Evolutionary conservation across 768 basidiomycete genomes (phyloP), one percentile per base, ranked within the genome.

Genomic region (Amanita jacksonii): DNA sequence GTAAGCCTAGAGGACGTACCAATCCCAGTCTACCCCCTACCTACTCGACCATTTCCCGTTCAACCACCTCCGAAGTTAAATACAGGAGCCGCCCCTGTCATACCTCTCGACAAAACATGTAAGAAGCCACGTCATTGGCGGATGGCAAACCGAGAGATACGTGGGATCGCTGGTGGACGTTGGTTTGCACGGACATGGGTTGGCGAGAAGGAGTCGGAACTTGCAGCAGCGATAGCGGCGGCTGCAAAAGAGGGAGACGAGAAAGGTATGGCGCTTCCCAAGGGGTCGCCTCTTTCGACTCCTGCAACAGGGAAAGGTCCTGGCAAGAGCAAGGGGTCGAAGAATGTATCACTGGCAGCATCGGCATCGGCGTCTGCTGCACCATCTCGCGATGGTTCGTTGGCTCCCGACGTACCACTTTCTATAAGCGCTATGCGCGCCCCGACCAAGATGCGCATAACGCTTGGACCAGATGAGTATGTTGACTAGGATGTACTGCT

Each of bases 141-240:
- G 30, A 55, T 72, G 32, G 85, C 83, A 6, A 73, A 80, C 45
- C 76, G 86, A 32, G 86, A 88, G 62, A 76, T 89, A 41, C 70
- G 84, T 28, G 86, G 86, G 5, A 85, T 89, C 41, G 85, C 80
- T 15, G 86, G 86, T 9, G 86, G 86, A 1, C 76, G 85, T 31
- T 89, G 86, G 86, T 81, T 87, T 51, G 64, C 77, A 5, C 73
- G 72, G 24, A 63, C 81, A n/a, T 89, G 85, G 85, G 82, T 85
- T n/a, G 86, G 85, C 18, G 80, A 79, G 49, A 86, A 84, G 58
- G 83, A 86, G 40, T 85, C 83, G 8, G 73, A 81, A 39, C 78
- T 72, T 46, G 73, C 78, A 5, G 52, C 61, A 19, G 59, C 63
- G 20, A 42, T 60, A 16, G 61, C 63, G 16, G 48, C 58, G 12